Conservation (phyloP, 441 rosid genomes). For the Erodium moschatum region DNA sequence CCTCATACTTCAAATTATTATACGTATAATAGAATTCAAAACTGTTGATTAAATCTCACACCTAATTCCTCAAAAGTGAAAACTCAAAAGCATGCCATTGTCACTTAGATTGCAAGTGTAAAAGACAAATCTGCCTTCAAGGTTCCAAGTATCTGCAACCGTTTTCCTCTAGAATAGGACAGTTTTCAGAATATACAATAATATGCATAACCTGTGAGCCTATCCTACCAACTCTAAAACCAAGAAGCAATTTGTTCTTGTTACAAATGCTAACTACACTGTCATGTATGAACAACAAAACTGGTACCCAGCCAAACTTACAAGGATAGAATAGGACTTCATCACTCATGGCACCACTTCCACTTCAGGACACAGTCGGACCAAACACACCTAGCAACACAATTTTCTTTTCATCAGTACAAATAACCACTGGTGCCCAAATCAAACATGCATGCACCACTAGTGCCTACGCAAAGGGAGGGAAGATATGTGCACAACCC, state of each 20-base stretch:
- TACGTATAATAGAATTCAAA: neutral
- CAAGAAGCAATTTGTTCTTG: constrained; percentile 16
- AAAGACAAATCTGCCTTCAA: neutral
- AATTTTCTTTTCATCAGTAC: constrained; percentile 7
- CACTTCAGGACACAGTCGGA: constrained; percentile 12
- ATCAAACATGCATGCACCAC: neutral
- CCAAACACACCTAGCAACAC: neutral
- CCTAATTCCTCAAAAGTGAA: neutral
- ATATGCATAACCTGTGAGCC: constrained; percentile 15
- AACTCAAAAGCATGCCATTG: neutral
- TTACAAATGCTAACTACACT: constrained; percentile 11
- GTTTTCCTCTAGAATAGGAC: neutral
- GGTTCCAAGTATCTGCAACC: too few species aligned
- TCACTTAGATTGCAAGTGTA: neutral
- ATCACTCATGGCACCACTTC: neutral
- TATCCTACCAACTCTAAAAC: constrained; percentile 15
- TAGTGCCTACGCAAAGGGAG: too few species aligned
- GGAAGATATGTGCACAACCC: neutral
- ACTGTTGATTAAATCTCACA: neutral
- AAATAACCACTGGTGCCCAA: neutral
- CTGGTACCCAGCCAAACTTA: constrained; percentile 8
- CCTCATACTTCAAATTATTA: too few species aligned
- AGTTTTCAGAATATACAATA: constrained; percentile 17
- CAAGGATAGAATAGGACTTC: constrained; percentile 4
- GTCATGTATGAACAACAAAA: constrained; percentile 9